Evolutionary conservation across 345 rosid species (phyloP), one percentile per base, ranked within the genome.

Genomic region (Moringa oleifera): DNA sequence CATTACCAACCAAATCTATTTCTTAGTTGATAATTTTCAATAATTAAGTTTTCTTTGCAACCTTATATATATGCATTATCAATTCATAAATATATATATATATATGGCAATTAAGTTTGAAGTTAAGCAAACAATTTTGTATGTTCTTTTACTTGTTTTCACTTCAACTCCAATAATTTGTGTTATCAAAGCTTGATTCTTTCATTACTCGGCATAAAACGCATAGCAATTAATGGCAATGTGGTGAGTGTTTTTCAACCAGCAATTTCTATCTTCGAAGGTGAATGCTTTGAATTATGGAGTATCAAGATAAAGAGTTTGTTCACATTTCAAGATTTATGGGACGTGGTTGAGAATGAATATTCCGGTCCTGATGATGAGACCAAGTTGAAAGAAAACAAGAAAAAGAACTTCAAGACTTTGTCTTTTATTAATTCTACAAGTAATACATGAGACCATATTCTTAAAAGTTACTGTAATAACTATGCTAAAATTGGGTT

Each of bases 321-420:
- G 12, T 55, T 54, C 25, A 37, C 55, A n/a, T 52, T 22, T 55
- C 68, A 65, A 22, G 21, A 41, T 22, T 1, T 55, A 1, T 21
- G 61, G 25, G 66, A 53, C 41, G 23, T 59, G 25, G 65, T 60
- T 10, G n/a, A 53, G 10, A 28, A 58, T 63, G 52, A 57, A 4
- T 17, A 23, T 31, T n/a, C 20, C 1, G 51, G 13, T 19, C 16
- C 25, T 19, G 37, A 31, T 20, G 33, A 20, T 0, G 64, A 53
- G 12, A 54, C 0, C 7, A 51, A 16, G 7, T 6, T 4, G 3
- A 28, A 36, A 3, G 25, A 23, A 8, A 36, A 0, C 0, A 18
- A 16, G 17, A 41, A 41, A n/a, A 23, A 45, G 18, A 37, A 64
- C 23, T 10, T 53, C 0, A 31, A 55, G 4, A 37, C 37, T 0